These are phyloP conservation scores for Nakataea oryzae DNA, from an alignment of 2,329 filamentous ascomycete species.

Conservation along the genomic window DNA sequence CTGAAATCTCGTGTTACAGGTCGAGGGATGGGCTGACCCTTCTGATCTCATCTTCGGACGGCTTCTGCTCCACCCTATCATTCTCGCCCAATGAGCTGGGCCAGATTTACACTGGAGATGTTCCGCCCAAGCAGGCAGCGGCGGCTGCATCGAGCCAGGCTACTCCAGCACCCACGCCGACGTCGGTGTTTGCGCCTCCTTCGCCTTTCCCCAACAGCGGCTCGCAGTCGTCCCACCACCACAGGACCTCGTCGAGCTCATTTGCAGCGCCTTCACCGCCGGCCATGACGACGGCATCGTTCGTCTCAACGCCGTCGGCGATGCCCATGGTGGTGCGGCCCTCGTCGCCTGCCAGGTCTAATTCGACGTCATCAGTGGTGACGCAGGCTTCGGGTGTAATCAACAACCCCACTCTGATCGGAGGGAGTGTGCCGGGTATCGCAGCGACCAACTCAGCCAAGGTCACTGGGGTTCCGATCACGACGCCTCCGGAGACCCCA, in stretches of 20 bases:
- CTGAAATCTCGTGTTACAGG: conserved; percentile 18
- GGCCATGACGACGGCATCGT: conserved; percentile 35
- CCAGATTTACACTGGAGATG: conserved; percentile 63
- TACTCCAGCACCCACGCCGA: conserved; percentile 63
- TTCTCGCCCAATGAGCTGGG: conserved; percentile 80
- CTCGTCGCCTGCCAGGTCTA: conserved; percentile 73
- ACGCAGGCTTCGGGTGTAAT: conserved; percentile 55
- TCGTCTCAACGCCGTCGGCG: conserved; percentile 21
- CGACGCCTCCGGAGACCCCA: conserved; percentile 86
- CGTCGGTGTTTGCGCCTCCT: conserved; percentile 48
- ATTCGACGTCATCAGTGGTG: conserved; percentile 70
- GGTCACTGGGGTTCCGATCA: conserved; percentile 58
- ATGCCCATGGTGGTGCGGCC: conserved; percentile 39
- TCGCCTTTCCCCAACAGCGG: conserved; percentile 42
- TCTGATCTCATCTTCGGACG: conserved; percentile 65
- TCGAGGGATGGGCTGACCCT: conserved; percentile 34
- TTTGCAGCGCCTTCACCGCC: conserved; percentile 48
- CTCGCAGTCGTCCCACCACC: conserved; percentile 28
- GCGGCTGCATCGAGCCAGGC: conserved; percentile 45
- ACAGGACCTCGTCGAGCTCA: conserved; percentile 48
- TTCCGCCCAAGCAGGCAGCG: conserved; percentile 35
- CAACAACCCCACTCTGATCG: conserved; percentile 69
- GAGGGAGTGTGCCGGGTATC: conserved; percentile 67
- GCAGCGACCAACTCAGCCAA: conserved; percentile 62
- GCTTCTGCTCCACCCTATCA: conserved; percentile 87